Percentiles rank a stretch among this genome's conserved stretches.
Conservation (phyloP, 164 flowering plant species). For the Magnolia officinalis region DNA sequence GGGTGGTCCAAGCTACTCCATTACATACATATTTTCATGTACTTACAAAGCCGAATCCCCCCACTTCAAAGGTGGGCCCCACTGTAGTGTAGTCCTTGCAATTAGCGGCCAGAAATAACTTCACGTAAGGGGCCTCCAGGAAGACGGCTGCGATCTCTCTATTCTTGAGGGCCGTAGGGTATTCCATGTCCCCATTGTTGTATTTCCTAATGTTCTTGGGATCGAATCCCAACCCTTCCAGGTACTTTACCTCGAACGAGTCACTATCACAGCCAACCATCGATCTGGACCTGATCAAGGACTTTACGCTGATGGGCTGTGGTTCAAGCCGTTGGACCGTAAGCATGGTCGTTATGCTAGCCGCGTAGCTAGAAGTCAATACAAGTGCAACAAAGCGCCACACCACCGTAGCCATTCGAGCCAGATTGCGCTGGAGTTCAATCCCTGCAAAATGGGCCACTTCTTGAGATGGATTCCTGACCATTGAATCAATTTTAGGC, state of each 20-base stretch:
- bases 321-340: neutral
- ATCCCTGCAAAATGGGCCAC: slow-evolving; percentile 8
- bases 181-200: neutral
- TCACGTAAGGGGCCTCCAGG: too few species aligned
- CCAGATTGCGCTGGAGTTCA: slow-evolving; percentile 14
- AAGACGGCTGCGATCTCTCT: too few species aligned
- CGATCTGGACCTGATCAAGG: neutral
- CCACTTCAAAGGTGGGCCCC: too few species aligned
- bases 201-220: neutral
- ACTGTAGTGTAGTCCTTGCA: too few species aligned
- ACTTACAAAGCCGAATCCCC: too few species aligned
- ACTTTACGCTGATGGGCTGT: neutral
- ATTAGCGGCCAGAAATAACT: too few species aligned
- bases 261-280: neutral
- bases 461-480: too few species aligned
- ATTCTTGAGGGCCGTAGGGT: neutral
- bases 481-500: too few species aligned
- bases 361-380: slow-evolving; percentile 24
- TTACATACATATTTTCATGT: too few species aligned
- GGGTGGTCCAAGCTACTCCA: too few species aligned
- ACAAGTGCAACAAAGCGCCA: slow-evolving; percentile 25
- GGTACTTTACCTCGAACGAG: neutral
- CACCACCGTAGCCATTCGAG: slow-evolving; percentile 14
- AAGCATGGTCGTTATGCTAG: slow-evolving; percentile 8
- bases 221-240: neutral